Evolutionary conservation across 2,329 filamentous ascomycete species (phyloP), one percentile per base, ranked within the genome.

Genomic region (Fusarium pininemorale): DNA sequence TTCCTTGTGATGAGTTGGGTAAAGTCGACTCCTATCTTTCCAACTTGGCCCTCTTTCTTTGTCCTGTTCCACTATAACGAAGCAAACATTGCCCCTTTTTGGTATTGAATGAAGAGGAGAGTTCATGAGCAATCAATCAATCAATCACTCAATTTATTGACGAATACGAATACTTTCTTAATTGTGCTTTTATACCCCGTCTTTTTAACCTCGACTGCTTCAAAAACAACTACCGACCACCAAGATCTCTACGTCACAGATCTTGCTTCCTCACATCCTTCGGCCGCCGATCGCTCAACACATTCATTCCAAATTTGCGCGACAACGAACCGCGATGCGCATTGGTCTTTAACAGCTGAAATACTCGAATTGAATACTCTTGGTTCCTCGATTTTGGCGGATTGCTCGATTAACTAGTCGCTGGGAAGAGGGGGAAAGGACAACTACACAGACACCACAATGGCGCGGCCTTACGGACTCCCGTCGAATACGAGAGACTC

Each of bases 401-500:
- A 54, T 54, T 37, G 42, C 63, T 57, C 50, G 35, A 74, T 68
- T 56, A 58, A 69, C 45, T 15, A 32, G 41, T 47, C 48, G 41
- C 38, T 62, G 45, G 61, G 22, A 61, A 67, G 54, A 53, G 48
- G 71, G 56, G 65, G 62, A 63, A 50, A 64, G 45, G 42, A 62
- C 42, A 66, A 45, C 26, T 26, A 24, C 44, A 35, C n/a, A 41
- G 13, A 47, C 84, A 82, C 80, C 83, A 72, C 78, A 80, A 68
- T 81, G 82, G 75, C 87, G 87, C 80, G 83, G 79, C 68, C 71
- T 12, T 81, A 83, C 74, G 83, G 81, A 77, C 82, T 85, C 64
- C 84, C 84, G 73, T 81, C 84, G 74, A 83, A 85, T 73, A 82
- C 90, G 70, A 94, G 96, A 85, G 96, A 99, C 87, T 98, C 96